phyloP scores from a whole-genome alignment of 495 filamentous ascomycete species.

The Neurospora sp. region DNA sequence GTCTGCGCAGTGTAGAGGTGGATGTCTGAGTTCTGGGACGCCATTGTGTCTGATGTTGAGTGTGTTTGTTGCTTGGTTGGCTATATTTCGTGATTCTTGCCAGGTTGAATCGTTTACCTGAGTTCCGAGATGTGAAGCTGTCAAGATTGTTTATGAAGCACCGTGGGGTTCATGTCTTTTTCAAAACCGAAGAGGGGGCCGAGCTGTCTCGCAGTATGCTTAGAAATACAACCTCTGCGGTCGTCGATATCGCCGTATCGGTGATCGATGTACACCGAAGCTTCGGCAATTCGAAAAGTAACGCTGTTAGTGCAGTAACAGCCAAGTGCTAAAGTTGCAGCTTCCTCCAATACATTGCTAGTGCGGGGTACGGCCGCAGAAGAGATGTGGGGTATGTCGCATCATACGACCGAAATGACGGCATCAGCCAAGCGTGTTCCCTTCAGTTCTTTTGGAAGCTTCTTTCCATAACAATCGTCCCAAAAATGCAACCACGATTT shows the following conservation, averaged over 20 bases:
- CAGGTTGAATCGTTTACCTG: constrained; percentile 3
- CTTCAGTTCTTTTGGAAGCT: not conserved
- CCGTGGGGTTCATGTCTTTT: not conserved
- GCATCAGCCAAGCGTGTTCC: not conserved
- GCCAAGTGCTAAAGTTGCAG: not conserved
- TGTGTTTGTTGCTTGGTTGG: not conserved
- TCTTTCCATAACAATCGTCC: not conserved
- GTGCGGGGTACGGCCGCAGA: not conserved
- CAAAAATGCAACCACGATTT: not conserved
- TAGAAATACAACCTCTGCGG: not conserved
- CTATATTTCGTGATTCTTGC: not conserved
- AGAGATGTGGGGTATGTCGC: not conserved
- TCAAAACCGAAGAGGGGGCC: not conserved
- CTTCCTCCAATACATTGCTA: not conserved
- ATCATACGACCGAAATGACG: not conserved
- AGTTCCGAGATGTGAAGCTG: not conserved
- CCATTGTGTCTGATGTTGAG: constrained; percentile 6
- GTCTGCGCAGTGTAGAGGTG: constrained; percentile 50
- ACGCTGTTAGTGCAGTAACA: not conserved
- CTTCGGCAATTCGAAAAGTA: not conserved
- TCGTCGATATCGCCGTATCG: not conserved
- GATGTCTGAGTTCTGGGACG: constrained; percentile 24
- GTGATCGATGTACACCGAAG: not conserved
- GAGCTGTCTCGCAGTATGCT: not conserved
- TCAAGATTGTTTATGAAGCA: not conserved